A percentile compares a stretch with the other conserved stretches of the same genome.
These are phyloP conservation scores for Aaosphaeria arxii DNA, from an alignment of 2,329 filamentous ascomycete genomes.

Conservation along the genomic window DNA sequence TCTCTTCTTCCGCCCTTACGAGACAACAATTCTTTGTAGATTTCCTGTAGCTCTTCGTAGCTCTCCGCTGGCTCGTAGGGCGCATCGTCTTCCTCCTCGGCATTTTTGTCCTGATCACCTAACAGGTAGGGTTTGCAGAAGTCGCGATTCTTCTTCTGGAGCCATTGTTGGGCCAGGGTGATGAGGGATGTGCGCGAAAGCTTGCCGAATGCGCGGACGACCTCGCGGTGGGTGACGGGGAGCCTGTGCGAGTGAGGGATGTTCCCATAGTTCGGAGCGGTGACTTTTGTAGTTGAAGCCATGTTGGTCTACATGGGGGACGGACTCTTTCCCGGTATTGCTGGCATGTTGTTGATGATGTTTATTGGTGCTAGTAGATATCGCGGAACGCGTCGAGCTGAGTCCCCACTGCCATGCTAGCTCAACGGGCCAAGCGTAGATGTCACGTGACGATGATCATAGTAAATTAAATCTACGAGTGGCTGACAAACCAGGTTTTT, in stretches of 20 bases:
- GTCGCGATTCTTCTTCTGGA: conserved; percentile 62
- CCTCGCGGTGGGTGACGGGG: conserved; percentile 60
- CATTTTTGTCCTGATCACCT: conserved; percentile 38
- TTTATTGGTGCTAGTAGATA: no score
- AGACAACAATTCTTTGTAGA: conserved; percentile 35
- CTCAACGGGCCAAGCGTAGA: no score
- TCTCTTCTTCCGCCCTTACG: conserved; percentile 53
- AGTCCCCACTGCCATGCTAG: no score
- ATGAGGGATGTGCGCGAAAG: conserved; percentile 71
- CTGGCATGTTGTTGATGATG: not conserved
- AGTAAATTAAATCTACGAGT: no score
- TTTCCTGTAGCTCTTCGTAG: conserved; percentile 62
- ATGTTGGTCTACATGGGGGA: conserved; percentile 27
- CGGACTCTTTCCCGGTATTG: not conserved
- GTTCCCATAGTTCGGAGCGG: conserved; percentile 68
- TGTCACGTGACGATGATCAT: no score
- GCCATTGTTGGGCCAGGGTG: conserved; percentile 72
- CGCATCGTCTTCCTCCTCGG: conserved; percentile 59
- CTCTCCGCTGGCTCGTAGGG: conserved; percentile 67
- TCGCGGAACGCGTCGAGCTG: no score
- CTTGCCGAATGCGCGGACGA: conserved; percentile 65
- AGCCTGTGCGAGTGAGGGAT: conserved; percentile 70
- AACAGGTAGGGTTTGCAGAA: conserved; percentile 59
- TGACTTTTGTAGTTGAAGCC: conserved; percentile 42
- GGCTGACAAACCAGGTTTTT: no score